These are phyloP conservation scores for Phytophthora pluvialis DNA, from an alignment of 352 stramenopile species.

Conservation along the genomic window DNA sequence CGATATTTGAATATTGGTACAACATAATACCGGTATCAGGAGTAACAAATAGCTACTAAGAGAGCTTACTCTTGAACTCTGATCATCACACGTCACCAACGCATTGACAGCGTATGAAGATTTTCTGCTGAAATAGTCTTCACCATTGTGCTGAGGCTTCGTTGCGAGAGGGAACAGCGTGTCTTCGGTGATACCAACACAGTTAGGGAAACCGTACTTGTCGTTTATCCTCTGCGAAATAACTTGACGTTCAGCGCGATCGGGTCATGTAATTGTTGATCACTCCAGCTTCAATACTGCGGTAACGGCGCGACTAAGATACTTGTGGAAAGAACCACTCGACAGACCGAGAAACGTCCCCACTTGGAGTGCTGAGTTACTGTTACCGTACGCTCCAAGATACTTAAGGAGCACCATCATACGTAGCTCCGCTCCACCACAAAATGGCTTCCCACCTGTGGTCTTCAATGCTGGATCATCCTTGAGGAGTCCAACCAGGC, in stretches of 20 bases:
- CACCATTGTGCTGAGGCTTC: slow-evolving; percentile 25
- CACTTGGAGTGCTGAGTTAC: not conserved
- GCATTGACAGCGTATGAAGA: slow-evolving; percentile 24
- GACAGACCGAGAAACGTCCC: slow-evolving; percentile 3
- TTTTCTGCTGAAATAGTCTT: slow-evolving; percentile 33
- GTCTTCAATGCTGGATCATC: not conserved
- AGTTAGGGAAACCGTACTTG: slow-evolving; percentile 33
- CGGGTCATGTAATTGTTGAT: slow-evolving; percentile 5
- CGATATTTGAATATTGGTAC: too few relatives aligned
- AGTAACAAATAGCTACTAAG: too few relatives aligned
- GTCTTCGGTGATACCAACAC: slow-evolving; percentile 28
- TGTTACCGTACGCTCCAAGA: slow-evolving; percentile 9
- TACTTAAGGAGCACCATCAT: slow-evolving; percentile 13
- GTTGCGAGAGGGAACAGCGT: slow-evolving; percentile 27
- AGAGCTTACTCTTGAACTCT: too few relatives aligned
- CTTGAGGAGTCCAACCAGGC: not conserved
- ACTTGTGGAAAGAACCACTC: slow-evolving; percentile 1
- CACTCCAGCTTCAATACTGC: slow-evolving; percentile 9
- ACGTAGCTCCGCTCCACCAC: not conserved
- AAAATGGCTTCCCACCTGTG: slow-evolving; percentile 2
- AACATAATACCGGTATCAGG: too few relatives aligned
- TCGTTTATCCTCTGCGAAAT: slow-evolving; percentile 14
- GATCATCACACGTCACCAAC: slow-evolving; percentile 20
- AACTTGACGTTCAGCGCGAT: slow-evolving; percentile 4
- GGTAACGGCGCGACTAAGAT: slow-evolving; percentile 3